Conservation (phyloP, 2,329 filamentous ascomycete species). For the Lojkania enalia region DNA sequence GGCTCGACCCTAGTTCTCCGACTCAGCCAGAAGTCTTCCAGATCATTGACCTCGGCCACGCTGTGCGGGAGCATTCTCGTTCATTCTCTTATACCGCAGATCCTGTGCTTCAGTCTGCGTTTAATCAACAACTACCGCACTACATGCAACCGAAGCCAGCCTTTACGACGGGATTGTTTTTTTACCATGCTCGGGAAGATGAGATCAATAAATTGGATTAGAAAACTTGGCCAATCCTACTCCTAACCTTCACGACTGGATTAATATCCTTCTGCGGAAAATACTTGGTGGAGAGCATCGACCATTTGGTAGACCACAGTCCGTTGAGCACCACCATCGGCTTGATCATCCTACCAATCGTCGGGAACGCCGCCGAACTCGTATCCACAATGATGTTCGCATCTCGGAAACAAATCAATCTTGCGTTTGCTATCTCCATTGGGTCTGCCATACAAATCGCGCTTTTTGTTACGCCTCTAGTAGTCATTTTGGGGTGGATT, state of each 20-base stretch:
- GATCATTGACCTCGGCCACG: background rate
- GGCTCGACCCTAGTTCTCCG: slow-evolving; percentile 11
- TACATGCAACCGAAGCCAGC: background rate
- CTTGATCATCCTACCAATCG: slow-evolving; percentile 62
- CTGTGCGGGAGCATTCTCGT: background rate
- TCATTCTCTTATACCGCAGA: background rate
- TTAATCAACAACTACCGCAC: background rate
- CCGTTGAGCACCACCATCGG: slow-evolving; percentile 60
- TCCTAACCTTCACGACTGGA: slow-evolving; percentile 66
- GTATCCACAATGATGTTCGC: slow-evolving; percentile 60
- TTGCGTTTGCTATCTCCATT: slow-evolving; percentile 62
- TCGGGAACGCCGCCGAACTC: slow-evolving; percentile 65
- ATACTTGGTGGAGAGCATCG: slow-evolving; percentile 60
- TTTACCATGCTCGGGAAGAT: too few species aligned
- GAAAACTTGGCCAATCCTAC: slow-evolving; percentile 4
- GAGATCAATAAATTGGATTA: slow-evolving; percentile 5
- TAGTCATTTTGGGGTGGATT: slow-evolving; percentile 62
- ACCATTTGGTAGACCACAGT: slow-evolving; percentile 51
- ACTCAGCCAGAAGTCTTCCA: slow-evolving; percentile 7
- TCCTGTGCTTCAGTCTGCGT: background rate
- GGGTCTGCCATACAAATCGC: slow-evolving; percentile 65
- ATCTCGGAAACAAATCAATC: slow-evolving; percentile 64
- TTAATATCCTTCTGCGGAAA: slow-evolving; percentile 74
- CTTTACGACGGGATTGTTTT: background rate
- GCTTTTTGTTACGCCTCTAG: slow-evolving; percentile 59